A percentile compares a stretch with the other conserved stretches of the same genome.
Conservation (phyloP, 2,329 filamentous ascomycete species). For the Neopestalotiopsis clavispora region DNA sequence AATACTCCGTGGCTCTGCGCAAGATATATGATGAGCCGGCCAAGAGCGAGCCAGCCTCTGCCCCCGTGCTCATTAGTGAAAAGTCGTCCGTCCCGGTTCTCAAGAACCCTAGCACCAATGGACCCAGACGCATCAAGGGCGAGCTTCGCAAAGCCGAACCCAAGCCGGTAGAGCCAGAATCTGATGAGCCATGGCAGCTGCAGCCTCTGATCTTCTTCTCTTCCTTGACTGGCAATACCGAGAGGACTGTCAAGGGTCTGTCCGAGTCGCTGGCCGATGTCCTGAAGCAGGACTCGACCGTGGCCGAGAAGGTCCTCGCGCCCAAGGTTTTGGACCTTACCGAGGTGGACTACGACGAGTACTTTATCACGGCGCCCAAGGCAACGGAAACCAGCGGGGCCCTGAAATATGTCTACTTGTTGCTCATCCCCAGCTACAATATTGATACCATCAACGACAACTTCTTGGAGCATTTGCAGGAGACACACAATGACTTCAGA, state of each 20-base stretch:
- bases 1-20: conserved; percentile 35
- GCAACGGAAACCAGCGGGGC: conserved; percentile 46
- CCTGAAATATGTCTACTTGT: conserved; percentile 76
- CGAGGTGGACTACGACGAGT: conserved; percentile 91
- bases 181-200: conserved; percentile 51
- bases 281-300: conserved; percentile 51
- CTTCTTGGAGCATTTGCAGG: conserved; percentile 84
- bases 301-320: conserved; percentile 48
- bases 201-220: conserved; percentile 88
- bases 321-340: conserved; percentile 78
- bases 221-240: conserved; percentile 83
- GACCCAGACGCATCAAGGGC: conserved; percentile 56
- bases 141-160: conserved; percentile 41
- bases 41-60: conserved; percentile 6
- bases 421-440: conserved; percentile 90
- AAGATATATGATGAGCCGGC: conserved; percentile 22
- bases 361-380: conserved; percentile 80
- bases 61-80: conserved; percentile 19
- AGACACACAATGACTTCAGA: conserved; percentile 95
- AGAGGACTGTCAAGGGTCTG: conserved; percentile 71
- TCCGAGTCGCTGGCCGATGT: conserved; percentile 57
- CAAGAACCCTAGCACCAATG: conserved; percentile 39
- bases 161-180: conserved; percentile 32
- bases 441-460: conserved; percentile 91
- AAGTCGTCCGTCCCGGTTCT: conserved; percentile 21